Evolutionary conservation across 2,329 filamentous ascomycete species (phyloP).

Genomic region (Pestalotiopsis sp.): DNA sequence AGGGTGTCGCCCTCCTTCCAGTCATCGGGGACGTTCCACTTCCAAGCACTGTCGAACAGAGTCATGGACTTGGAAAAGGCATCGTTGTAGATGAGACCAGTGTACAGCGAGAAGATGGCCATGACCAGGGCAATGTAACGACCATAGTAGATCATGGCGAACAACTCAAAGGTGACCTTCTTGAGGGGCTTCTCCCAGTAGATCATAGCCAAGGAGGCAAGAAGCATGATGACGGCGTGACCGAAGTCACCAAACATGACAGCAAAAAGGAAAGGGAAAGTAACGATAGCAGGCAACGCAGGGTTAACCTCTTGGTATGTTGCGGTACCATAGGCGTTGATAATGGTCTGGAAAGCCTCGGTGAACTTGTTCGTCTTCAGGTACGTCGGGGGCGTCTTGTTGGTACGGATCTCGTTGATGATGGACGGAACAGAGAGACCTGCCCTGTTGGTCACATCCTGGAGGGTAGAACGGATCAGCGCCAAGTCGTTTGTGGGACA

Average conservation of each 20-base stretch:
- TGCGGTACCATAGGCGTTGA: constrained; percentile 96
- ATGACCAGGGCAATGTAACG: constrained; percentile 99
- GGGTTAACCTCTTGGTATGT: constrained; percentile 98
- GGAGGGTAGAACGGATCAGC: constrained; percentile 88
- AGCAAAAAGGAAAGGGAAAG: constrained; percentile 98
- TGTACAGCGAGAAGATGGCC: constrained; percentile 96
- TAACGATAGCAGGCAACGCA: constrained; percentile 91
- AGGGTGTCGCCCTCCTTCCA: constrained; percentile 70
- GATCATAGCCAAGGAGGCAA: constrained; percentile 88
- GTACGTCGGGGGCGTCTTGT: constrained; percentile 96
- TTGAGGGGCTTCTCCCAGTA: constrained; percentile 93
- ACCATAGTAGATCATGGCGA: constrained; percentile 98
- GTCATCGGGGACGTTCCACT: constrained; percentile 69
- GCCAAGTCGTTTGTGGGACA: constrained; percentile 89
- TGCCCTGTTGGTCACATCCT: constrained; percentile 95
- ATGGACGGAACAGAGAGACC: constrained; percentile 97
- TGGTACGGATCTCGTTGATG: constrained; percentile 95
- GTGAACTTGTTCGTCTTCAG: constrained; percentile 99
- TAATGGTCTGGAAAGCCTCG: constrained; percentile 97
- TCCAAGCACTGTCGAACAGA: constrained; percentile 87
- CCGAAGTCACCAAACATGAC: constrained; percentile 99
- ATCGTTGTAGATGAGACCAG: constrained; percentile 97
- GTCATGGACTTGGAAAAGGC: constrained; percentile 93
- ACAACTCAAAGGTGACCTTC: constrained; percentile 91
- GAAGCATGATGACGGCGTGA: constrained; percentile 87